phyloP scores from a whole-genome alignment of 352 stramenopile species.

The Phytophthora hibernalis region DNA sequence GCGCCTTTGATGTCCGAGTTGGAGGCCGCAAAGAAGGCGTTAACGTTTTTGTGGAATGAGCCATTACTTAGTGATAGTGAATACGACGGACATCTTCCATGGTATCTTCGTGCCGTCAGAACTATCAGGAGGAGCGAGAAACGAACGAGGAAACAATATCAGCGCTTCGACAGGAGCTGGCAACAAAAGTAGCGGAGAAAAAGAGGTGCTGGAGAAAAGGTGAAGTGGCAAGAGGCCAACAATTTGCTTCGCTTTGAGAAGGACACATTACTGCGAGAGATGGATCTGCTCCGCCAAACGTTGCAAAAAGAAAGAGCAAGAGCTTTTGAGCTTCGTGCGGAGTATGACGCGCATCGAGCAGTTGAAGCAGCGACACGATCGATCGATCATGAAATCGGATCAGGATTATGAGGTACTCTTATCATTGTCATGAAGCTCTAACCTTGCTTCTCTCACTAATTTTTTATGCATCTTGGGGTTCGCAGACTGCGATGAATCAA shows the following conservation, averaged over 20 bases:
- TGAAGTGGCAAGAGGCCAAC: conserved; percentile 56
- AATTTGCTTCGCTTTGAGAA: conserved; percentile 75
- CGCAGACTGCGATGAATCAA: conserved; percentile 46
- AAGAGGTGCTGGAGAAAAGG: conserved; percentile 36
- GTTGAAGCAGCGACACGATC: conserved; percentile 54
- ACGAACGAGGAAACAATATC: conserved; percentile 29
- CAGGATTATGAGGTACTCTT: conserved; percentile 59
- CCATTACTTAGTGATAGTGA: conserved; percentile 19
- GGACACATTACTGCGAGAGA: conserved; percentile 65
- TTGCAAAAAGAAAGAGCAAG: conserved; percentile 60
- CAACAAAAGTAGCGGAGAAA: conserved; percentile 35
- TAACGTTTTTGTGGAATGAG: conserved; percentile 38
- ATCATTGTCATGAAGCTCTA: not conserved
- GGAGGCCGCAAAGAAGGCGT: conserved; percentile 52
- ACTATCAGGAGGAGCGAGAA: conserved; percentile 49
- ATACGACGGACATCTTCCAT: conserved; percentile 59
- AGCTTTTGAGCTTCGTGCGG: conserved; percentile 55
- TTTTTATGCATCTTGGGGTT: not conserved
- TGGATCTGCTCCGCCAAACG: conserved; percentile 59
- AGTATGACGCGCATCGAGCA: conserved; percentile 67
- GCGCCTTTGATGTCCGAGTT: conserved; percentile 52
- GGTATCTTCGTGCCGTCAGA: conserved; percentile 53
- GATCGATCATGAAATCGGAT: conserved; percentile 57
- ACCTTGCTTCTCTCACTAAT: not conserved
- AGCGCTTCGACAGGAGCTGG: conserved; percentile 34